Base-by-base conservation (phyloP, 306 rosid genomes). In the Dryas octopetala region DNA sequence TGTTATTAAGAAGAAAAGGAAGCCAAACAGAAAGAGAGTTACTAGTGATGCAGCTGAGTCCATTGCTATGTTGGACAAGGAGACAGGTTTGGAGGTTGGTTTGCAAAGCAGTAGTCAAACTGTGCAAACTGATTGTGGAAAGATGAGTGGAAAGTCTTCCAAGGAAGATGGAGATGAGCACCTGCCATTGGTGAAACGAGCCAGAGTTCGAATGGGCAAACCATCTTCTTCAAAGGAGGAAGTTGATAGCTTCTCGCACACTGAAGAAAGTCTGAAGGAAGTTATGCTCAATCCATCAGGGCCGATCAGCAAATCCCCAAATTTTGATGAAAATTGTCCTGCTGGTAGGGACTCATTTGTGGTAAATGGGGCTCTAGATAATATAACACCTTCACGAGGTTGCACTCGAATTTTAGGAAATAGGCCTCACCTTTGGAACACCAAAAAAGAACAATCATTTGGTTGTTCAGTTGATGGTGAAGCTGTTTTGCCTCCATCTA, bases 111-210 rank as follows among this genome's bases (percentile, higher is more conserved):
- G 78, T 54, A 81, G 85, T 75, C 92, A 67, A 70, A 85, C 78
- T 75, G 81, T 83, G 45, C 88, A 83, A 71, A 80, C 80, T 71
- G 78, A 59, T 74, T 84, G 84, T 73, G 90, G 71, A 52, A 85
- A 84, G 74, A 78, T 75, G 54, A 73, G 62, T 52, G 90, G 80
- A 78, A 80, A 62, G 65, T 79, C 83, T 76, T 84, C 83, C 76
- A 92, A 88, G 80, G 96, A 90, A 79, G 90, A 88, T 78, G 98
- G 98, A 68, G 98, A 94, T 68, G 93, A 88, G 81, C 98, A 94
- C 81, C 80, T 94, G 77, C 98, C 98, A 19, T 84, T 94, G 75
- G 88, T 94, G 79, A 94, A 94, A 81, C 96, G 97, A 77, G 93
- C 93, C 1, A 90, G 97, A 84, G 98, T 94, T 74, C 90, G 98